Percentiles rank a stretch among this genome's conserved stretches.
Conservation (phyloP, 2,329 filamentous ascomycete species). For the Phoma herbarum region DNA sequence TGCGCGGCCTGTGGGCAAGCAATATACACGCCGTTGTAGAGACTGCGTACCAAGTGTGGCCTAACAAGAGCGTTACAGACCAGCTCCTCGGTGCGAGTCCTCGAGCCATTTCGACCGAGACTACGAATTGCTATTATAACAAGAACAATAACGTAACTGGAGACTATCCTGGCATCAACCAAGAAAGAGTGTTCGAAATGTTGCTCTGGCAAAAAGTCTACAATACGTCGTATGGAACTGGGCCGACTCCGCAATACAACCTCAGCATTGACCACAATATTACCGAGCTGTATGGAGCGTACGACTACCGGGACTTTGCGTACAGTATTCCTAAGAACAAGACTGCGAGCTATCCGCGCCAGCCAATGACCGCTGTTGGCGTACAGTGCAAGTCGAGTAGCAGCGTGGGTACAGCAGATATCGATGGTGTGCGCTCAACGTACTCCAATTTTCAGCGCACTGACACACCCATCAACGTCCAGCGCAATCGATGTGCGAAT, state of each 20-base stretch:
- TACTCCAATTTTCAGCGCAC: conserved; percentile 22
- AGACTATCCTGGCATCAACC: not conserved
- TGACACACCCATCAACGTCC: conserved; percentile 13
- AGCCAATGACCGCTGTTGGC: conserved; percentile 19
- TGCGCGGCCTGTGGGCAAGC: not conserved
- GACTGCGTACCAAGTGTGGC: not conserved
- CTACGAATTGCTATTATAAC: not conserved
- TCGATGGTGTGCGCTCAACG: conserved; percentile 15
- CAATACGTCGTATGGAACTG: conserved; percentile 3
- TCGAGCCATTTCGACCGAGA: not conserved
- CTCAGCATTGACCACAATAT: conserved; percentile 4
- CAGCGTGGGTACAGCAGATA: conserved; percentile 19
- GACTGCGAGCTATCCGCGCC: not conserved
- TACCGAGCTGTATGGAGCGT: conserved; percentile 2
- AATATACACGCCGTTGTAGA: not conserved
- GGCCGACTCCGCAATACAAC: not conserved
- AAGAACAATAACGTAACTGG: not conserved
- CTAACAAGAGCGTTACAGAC: not conserved
- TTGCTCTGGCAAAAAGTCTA: not conserved
- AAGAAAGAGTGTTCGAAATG: conserved; percentile 1
- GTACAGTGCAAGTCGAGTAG: conserved; percentile 19
- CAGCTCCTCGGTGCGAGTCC: not conserved
- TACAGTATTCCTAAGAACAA: conserved; percentile 1
- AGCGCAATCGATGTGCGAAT: conserved; percentile 1
- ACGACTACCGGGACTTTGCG: not conserved